Evolutionary conservation across 1,139 yeast species (phyloP).

Genomic region (Candida sanyaensis): DNA sequence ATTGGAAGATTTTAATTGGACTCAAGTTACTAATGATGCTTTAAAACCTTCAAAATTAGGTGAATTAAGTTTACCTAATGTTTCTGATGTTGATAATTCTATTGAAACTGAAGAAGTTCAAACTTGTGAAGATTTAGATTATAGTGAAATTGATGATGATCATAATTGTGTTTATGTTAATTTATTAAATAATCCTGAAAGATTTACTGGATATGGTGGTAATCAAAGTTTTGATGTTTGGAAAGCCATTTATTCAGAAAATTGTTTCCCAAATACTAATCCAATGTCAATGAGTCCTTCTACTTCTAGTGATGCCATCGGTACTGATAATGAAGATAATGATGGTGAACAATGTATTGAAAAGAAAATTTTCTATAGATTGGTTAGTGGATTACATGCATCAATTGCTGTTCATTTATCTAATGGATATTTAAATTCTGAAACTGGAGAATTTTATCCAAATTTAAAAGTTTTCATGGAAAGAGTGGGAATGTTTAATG

Average conservation of each 20-base stretch:
- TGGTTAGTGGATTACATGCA: slow-evolving; percentile 93
- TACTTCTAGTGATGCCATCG: neutral
- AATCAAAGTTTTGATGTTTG: slow-evolving; percentile 90
- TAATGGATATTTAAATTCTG: slow-evolving; percentile 76
- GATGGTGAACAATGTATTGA: slow-evolving; percentile 69
- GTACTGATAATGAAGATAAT: slow-evolving; percentile 23
- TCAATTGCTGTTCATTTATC: slow-evolving; percentile 93
- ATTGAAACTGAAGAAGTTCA: slow-evolving; percentile 21
- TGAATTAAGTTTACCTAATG: slow-evolving; percentile 26
- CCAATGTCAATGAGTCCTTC: slow-evolving; percentile 34
- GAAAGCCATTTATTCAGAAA: slow-evolving; percentile 89
- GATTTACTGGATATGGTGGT: slow-evolving; percentile 97
- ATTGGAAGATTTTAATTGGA: slow-evolving; percentile 56
- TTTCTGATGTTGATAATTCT: slow-evolving; percentile 19
- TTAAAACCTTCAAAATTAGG: slow-evolving; percentile 80
- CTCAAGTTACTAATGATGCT: slow-evolving; percentile 61
- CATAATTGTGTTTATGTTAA: slow-evolving; percentile 77
- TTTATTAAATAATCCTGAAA: slow-evolving; percentile 85
- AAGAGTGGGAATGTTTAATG: slow-evolving; percentile 88
- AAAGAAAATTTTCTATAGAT: slow-evolving; percentile 82
- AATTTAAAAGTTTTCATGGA: slow-evolving; percentile 80
- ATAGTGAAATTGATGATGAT: slow-evolving; percentile 64
- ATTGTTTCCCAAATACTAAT: slow-evolving; percentile 69
- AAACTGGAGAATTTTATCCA: slow-evolving; percentile 81
- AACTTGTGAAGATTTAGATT: slow-evolving; percentile 46